Evolutionary conservation across 495 filamentous ascomycete genomes (phyloP).

Genomic region (Tuber umbilicatum): DNA sequence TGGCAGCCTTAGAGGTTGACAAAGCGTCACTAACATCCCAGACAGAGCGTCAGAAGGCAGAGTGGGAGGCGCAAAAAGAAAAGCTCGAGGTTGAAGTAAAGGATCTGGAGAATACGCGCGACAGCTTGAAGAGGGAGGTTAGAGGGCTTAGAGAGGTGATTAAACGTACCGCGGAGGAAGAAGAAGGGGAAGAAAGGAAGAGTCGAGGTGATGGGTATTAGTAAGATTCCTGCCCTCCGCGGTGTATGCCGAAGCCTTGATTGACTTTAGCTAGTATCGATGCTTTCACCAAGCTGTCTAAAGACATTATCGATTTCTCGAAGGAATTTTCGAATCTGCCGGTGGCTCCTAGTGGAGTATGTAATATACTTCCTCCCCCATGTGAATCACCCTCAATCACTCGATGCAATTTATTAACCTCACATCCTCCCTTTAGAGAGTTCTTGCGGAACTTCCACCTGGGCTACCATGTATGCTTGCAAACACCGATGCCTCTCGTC

Average conservation of each 20-base stretch:
- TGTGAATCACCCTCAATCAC: conserved; percentile 2
- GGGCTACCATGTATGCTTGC: conserved; percentile 53
- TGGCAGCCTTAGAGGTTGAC: conserved; percentile 29
- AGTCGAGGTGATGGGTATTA: conserved; percentile 58
- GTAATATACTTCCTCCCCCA: not conserved
- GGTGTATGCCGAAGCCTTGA: conserved; percentile 26
- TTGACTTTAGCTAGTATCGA: conserved; percentile 50
- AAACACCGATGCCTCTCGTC: conserved; percentile 48
- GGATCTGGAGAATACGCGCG: conserved; percentile 51
- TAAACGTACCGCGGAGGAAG: conserved; percentile 53
- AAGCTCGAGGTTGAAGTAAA: conserved; percentile 49
- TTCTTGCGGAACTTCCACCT: conserved; percentile 49
- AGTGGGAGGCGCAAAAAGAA: conserved; percentile 49
- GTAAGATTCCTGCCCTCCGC: conserved; percentile 46
- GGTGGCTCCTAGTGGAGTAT: conserved; percentile 47
- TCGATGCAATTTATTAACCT: conserved; percentile 16
- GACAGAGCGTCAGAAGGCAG: conserved; percentile 47
- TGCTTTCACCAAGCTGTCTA: conserved; percentile 53
- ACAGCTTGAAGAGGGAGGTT: conserved; percentile 52
- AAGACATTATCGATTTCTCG: conserved; percentile 55
- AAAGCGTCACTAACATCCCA: conserved; percentile 32
- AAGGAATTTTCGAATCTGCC: conserved; percentile 55
- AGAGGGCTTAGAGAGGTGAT: conserved; percentile 54
- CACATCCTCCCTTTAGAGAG: conserved; percentile 18
- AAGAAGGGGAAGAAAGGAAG: conserved; percentile 51